phyloP scores from a whole-genome alignment of 2,329 filamentous ascomycete species.

The Elsinoe batatas region DNA sequence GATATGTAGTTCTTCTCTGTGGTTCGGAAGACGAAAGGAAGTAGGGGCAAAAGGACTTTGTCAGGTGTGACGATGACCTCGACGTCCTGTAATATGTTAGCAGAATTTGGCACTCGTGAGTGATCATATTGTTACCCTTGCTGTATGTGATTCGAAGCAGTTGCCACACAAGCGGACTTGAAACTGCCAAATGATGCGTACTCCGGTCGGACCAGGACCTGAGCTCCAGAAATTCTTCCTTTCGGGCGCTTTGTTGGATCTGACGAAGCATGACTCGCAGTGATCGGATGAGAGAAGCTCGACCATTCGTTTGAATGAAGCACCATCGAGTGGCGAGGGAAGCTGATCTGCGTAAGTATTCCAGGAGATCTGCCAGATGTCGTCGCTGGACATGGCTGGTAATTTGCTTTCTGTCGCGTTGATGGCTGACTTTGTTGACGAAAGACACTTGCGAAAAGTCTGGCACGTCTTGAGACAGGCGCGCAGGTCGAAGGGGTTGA shows the following conservation, averaged over 20 bases:
- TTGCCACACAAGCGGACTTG: slow-evolving; percentile 53
- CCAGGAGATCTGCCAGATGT: slow-evolving; percentile 62
- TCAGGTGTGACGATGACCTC: slow-evolving; percentile 55
- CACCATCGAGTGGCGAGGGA: slow-evolving; percentile 56
- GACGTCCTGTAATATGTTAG: slow-evolving; percentile 50
- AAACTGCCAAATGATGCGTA: slow-evolving; percentile 63
- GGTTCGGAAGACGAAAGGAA: slow-evolving; percentile 59
- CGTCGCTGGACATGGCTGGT: slow-evolving; percentile 30
- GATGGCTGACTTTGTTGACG: slow-evolving; percentile 15
- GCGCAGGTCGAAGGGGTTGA: slow-evolving; percentile 25
- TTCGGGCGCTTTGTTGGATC: slow-evolving; percentile 21
- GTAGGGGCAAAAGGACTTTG: slow-evolving; percentile 54
- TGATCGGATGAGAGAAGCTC: slow-evolving; percentile 50
- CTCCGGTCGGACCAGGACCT: slow-evolving; percentile 51
- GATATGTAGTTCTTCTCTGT: slow-evolving; percentile 51
- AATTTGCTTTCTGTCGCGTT: slow-evolving; percentile 40
- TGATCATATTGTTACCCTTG: slow-evolving; percentile 49
- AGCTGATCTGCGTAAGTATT: slow-evolving; percentile 55
- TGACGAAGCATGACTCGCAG: slow-evolving; percentile 60
- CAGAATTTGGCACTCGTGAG: slow-evolving; percentile 17
- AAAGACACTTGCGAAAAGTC: slow-evolving; percentile 23
- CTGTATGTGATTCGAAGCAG: slow-evolving; percentile 52
- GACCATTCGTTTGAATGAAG: slow-evolving; percentile 69
- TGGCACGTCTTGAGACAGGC: slow-evolving; percentile 25
- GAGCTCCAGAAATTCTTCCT: slow-evolving; percentile 41